These are phyloP conservation scores for Elsinoe arachidis DNA, from an alignment of 2,329 filamentous ascomycete genomes.

Conservation along the genomic window DNA sequence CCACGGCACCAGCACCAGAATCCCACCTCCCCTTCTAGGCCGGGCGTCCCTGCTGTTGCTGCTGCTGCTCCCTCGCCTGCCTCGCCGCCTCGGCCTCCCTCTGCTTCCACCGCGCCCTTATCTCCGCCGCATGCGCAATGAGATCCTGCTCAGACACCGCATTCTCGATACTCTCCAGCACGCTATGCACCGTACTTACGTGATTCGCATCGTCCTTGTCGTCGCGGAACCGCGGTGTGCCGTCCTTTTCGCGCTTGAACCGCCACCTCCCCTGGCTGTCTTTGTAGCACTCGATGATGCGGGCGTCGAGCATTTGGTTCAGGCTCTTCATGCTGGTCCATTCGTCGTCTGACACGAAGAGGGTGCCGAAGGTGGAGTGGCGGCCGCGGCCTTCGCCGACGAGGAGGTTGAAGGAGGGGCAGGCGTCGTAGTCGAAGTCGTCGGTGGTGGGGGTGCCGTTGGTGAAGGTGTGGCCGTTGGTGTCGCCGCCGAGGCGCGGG, in stretches of 20 bases:
- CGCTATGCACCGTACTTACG: constrained; percentile 70
- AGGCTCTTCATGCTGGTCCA: constrained; percentile 75
- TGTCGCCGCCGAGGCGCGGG: constrained; percentile 47
- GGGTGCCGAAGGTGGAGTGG: constrained; percentile 58
- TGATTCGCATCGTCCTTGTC: constrained; percentile 92
- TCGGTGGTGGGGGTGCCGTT: constrained; percentile 45
- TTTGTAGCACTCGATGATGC: constrained; percentile 83
- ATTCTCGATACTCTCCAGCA: constrained; percentile 82
- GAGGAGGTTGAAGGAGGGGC: constrained; percentile 38
- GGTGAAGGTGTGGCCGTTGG: constrained; percentile 47
- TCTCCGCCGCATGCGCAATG: constrained; percentile 56
- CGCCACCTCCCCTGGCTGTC: constrained; percentile 71
- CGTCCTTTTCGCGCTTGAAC: constrained; percentile 46
- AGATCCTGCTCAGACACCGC: constrained; percentile 77
- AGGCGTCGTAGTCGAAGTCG: constrained; percentile 63
- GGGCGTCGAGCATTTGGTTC: constrained; percentile 68
- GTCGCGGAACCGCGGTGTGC: constrained; percentile 70
- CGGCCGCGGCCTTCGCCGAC: constrained; percentile 56
- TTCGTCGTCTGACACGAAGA: constrained; percentile 64
- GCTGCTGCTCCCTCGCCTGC: constrained; percentile 15
- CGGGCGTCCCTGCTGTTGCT: neutral
- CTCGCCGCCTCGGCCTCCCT: constrained; percentile 36
- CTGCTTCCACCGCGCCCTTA: constrained; percentile 73
- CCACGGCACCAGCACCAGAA: neutral
- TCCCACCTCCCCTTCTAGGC: neutral